phyloP scores from a whole-genome alignment of 2,329 filamentous ascomycete species.

The Epichloe gansuensis region DNA sequence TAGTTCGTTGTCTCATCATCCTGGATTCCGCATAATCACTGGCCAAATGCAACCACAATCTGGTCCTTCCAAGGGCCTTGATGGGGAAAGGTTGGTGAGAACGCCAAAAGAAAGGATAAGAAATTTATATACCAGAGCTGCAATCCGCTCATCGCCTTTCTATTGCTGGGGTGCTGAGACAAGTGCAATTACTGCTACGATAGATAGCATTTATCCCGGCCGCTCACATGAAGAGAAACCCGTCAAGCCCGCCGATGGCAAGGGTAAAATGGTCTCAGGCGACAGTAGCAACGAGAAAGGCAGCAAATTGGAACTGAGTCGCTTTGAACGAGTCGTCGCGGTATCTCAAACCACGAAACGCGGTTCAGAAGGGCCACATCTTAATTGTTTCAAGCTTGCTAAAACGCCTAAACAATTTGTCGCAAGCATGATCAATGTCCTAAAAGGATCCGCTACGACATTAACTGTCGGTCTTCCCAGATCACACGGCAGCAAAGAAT shows the following conservation, averaged over 20 bases:
- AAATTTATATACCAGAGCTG: background rate
- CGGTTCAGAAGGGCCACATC: background rate
- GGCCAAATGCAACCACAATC: background rate
- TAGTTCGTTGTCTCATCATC: conserved; percentile 2
- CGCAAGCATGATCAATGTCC: background rate
- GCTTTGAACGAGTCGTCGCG: background rate
- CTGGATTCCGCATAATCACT: background rate
- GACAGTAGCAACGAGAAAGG: background rate
- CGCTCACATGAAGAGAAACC: background rate
- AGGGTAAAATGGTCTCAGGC: background rate
- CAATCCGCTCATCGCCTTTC: background rate
- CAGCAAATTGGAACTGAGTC: background rate
- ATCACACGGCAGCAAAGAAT: background rate
- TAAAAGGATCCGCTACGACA: background rate
- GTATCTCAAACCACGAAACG: background rate
- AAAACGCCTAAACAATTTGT: background rate
- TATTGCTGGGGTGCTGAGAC: background rate
- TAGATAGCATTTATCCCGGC: background rate
- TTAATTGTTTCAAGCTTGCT: background rate
- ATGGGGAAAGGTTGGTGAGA: too few relatives aligned
- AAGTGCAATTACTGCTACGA: background rate
- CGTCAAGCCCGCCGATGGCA: background rate
- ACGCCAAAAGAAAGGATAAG: too few relatives aligned
- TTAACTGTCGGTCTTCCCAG: background rate
- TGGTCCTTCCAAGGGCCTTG: background rate